Base-by-base conservation (phyloP, 1,284 basidiomycete species). In the Amylostereum chailletii region DNA sequence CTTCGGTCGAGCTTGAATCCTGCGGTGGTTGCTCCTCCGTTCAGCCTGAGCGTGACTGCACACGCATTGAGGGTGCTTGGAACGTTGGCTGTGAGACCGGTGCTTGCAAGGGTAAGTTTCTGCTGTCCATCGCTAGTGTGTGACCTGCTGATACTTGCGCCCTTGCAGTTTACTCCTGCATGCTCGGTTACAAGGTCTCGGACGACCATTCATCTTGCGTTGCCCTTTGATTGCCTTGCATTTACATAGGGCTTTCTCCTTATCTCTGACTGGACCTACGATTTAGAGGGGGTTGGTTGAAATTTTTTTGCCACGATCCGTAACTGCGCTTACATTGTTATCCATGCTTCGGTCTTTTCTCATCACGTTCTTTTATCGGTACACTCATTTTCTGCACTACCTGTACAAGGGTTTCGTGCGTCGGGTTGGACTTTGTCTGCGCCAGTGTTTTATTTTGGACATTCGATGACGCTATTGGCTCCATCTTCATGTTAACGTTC, bases 1-100 rank as follows among this genome's bases (percentile, higher is more conserved):
- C 71, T 46, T 55, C 60, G 9, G 65, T 65, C 33, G 81, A 85
- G 54, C 70, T 84, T 39, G 68, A 73, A 53, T 77, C 79, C 45
- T 91, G 88, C 63, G 87, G 87, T 58, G 89, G 89, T 40, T 91
- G 87, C 61, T 65, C 76, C 3, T 74, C 77, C 5, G 65, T 72
- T 31, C 79, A 81, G 34, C 62, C 72, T 47, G 88, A 88, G 33
- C 68, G 77, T 59, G 83, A 91, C 64, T 91, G 87, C 67, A 81
- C 79, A 33, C 63, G 71, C 34, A 86, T 91, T 54, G 56, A 68
- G 38, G 75, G 81, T 55, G 79, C 75, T 27, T 74, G 76, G 71
- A 81, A 81, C 53, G 84, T 88, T 50, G 81, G 77, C 11, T 91
- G 89, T 64, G 72, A 78, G 46, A 59, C 62, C 49, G 79, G 81